phyloP scores from a whole-genome alignment of 139 green algal species.

The Haematococcus sp. region DNA sequence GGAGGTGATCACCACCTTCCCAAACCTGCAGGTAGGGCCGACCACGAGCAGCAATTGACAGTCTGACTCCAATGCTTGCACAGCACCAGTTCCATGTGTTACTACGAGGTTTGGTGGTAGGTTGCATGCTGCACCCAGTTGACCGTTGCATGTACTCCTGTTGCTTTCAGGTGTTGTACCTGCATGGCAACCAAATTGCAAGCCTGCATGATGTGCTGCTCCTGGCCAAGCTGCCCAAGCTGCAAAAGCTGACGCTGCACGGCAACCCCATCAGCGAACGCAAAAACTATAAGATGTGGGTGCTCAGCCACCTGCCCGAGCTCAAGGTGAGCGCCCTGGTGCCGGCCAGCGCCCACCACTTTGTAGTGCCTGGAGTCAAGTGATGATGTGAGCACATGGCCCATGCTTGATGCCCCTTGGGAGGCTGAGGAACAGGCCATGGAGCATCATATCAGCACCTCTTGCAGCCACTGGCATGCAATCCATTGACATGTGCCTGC shows the following conservation, averaged over 20 bases:
- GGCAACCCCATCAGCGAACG: constrained; percentile 42
- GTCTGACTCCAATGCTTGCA: neutral
- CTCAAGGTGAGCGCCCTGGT: neutral
- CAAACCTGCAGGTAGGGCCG: constrained; percentile 30
- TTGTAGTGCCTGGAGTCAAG: too few relatives aligned
- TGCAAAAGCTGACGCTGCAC: constrained; percentile 49
- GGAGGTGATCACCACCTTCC: constrained; percentile 30
- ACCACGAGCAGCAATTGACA: neutral
- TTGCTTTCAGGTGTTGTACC: constrained; percentile 39
- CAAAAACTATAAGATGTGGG: constrained; percentile 34
- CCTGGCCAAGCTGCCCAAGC: constrained; percentile 27
- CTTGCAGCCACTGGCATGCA: too few relatives aligned
- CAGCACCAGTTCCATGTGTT: neutral
- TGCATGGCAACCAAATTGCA: constrained; percentile 48
- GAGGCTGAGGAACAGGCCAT: too few relatives aligned
- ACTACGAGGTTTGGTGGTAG: neutral
- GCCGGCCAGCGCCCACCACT: neutral
- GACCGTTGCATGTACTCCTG: neutral
- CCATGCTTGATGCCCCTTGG: too few relatives aligned
- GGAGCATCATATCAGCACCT: too few relatives aligned
- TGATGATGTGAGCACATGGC: too few relatives aligned
- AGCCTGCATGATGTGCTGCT: constrained; percentile 38
- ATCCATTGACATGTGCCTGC: too few relatives aligned
- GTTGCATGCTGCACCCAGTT: neutral
- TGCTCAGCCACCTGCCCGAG: neutral